These are phyloP conservation scores for Ascochyta lentis DNA, from an alignment of 2,329 filamentous ascomycete genomes.

Conservation along the genomic window DNA sequence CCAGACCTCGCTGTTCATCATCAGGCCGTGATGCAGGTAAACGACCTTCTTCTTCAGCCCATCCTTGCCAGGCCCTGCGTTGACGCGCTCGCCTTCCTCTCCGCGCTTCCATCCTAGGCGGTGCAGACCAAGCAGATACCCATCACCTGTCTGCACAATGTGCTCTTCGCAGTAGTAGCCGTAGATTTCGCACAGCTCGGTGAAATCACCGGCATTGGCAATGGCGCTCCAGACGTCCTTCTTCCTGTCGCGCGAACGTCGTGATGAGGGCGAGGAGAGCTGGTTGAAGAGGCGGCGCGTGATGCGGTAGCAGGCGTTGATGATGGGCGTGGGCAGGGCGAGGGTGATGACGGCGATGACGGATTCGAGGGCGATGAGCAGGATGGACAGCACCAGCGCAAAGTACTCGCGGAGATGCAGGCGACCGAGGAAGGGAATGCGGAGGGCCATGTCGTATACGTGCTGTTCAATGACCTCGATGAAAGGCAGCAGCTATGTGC, in stretches of 20 bases:
- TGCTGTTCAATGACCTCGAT: too few relatives aligned
- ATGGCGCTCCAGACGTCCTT: constrained; percentile 79
- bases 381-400: constrained; percentile 81
- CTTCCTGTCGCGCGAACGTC: constrained; percentile 70
- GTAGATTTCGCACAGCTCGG: constrained; percentile 88
- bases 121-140: constrained; percentile 89
- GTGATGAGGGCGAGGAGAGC: constrained; percentile 73
- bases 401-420: constrained; percentile 77
- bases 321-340: constrained; percentile 81
- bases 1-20: constrained; percentile 99
- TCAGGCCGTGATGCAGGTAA: constrained; percentile 91
- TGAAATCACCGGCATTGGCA: constrained; percentile 87
- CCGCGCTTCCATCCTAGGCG: constrained; percentile 82
- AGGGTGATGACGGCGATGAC: constrained; percentile 86
- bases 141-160: constrained; percentile 91
- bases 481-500: background rate
- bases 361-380: constrained; percentile 82
- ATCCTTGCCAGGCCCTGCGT: constrained; percentile 65
- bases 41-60: constrained; percentile 79
- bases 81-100: constrained; percentile 80
- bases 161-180: constrained; percentile 97
- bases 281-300: constrained; percentile 84
- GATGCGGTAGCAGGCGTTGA: constrained; percentile 80
- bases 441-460: constrained; percentile 50
- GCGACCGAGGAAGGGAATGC: constrained; percentile 68